phyloP scores from a whole-genome alignment of 108 stramenopile species.

The Conticribra guillardii region DNA sequence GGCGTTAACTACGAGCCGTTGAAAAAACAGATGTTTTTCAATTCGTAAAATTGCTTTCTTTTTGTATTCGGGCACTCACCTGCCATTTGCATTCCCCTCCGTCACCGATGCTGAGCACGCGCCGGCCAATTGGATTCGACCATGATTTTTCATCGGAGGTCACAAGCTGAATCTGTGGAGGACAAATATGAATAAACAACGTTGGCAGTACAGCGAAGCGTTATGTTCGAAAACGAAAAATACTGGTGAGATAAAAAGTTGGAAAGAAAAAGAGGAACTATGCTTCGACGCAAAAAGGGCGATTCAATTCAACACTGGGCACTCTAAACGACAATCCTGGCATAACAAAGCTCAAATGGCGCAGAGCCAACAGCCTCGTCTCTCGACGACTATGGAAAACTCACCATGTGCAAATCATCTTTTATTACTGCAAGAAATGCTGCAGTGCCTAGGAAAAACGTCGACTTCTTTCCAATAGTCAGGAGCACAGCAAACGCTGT shows the following conservation, averaged over 20 bases:
- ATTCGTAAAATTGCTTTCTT: background rate
- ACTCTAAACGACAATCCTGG: too few relatives aligned
- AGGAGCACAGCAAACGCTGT: too few relatives aligned
- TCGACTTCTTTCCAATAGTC: too few relatives aligned
- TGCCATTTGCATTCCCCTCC: constrained; percentile 36
- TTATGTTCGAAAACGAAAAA: too few relatives aligned
- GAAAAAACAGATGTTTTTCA: background rate
- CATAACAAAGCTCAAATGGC: background rate
- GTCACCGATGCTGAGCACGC: constrained; percentile 16
- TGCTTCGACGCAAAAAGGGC: too few relatives aligned
- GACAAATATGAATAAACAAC: background rate
- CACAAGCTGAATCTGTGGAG: background rate
- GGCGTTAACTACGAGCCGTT: background rate
- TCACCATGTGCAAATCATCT: background rate
- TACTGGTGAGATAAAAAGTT: too few relatives aligned
- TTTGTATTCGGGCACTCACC: background rate
- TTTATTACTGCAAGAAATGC: background rate
- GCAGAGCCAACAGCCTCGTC: too few relatives aligned
- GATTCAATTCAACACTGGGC: too few relatives aligned
- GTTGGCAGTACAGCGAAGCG: too few relatives aligned
- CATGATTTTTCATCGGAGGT: background rate
- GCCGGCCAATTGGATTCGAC: background rate
- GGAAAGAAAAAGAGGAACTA: too few relatives aligned
- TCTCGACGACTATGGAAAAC: too few relatives aligned
- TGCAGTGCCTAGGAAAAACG: background rate